phyloP scores from a whole-genome alignment of 1,139 yeast genomes.

The Blastobotrys niveus region DNA sequence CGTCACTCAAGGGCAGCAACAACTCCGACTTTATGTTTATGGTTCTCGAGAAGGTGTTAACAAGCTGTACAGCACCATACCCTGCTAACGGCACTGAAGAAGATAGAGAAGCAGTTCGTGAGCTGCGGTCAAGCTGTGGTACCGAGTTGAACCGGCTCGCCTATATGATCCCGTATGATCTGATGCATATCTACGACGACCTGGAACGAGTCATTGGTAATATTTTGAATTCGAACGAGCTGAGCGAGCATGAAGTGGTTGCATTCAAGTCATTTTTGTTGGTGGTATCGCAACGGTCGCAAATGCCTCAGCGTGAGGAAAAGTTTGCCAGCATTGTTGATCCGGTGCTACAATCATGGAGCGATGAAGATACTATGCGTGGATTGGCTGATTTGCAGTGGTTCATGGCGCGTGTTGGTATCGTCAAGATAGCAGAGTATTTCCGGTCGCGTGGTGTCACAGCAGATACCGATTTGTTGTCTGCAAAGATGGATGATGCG shows the following conservation, averaged over 20 bases:
- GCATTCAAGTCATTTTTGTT: constrained; percentile 87
- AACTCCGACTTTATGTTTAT: constrained; percentile 59
- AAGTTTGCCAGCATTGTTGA: constrained; percentile 84
- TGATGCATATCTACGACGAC: constrained; percentile 73
- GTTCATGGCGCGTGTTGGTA: constrained; percentile 97
- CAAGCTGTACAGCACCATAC: constrained; percentile 80
- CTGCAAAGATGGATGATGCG: constrained; percentile 84
- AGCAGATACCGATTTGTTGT: constrained; percentile 65
- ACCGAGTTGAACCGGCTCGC: constrained; percentile 92
- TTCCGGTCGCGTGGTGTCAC: constrained; percentile 78
- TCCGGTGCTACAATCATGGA: constrained; percentile 90
- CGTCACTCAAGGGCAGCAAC: constrained; percentile 55
- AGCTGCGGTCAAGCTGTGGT: constrained; percentile 86
- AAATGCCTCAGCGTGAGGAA: constrained; percentile 61
- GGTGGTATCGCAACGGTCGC: constrained; percentile 85
- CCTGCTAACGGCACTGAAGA: constrained; percentile 62
- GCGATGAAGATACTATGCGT: constrained; percentile 82
- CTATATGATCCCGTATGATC: constrained; percentile 85
- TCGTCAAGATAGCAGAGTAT: constrained; percentile 87
- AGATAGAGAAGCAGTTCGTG: constrained; percentile 74
- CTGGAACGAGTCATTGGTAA: constrained; percentile 74
- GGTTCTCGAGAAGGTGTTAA: constrained; percentile 78
- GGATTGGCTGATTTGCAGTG: constrained; percentile 86
- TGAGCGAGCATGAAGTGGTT: constrained; percentile 86
- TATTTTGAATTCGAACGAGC: constrained; percentile 61